These are phyloP conservation scores for Populus davidiana DNA, from an alignment of 345 rosid genomes.

Conservation along the genomic window DNA sequence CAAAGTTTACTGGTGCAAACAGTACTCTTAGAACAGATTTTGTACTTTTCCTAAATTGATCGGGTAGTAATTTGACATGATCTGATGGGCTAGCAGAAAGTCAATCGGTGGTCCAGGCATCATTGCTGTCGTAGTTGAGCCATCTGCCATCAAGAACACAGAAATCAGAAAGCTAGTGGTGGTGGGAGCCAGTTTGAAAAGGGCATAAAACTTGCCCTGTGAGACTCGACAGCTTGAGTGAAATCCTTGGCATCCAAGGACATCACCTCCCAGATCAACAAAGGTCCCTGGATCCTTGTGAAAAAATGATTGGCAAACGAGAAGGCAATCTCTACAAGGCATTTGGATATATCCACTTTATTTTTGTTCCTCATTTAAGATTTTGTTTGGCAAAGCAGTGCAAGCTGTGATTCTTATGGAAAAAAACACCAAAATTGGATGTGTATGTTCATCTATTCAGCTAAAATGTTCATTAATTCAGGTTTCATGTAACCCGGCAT, in stretches of 20 bases:
- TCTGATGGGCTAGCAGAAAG: constrained; percentile 15
- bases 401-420: too few relatives aligned
- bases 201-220: constrained; percentile 43
- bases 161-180: neutral
- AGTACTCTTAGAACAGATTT: too few relatives aligned
- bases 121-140: constrained; percentile 19
- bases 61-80: too few relatives aligned
- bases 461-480: too few relatives aligned
- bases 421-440: too few relatives aligned
- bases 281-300: constrained; percentile 62
- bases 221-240: constrained; percentile 79
- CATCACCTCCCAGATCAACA: constrained; percentile 72
- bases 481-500: too few relatives aligned
- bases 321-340: constrained; percentile 48
- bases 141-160: constrained; percentile 11
- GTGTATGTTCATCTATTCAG: too few relatives aligned
- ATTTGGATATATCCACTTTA: too few relatives aligned
- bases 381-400: too few relatives aligned
- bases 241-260: constrained; percentile 74
- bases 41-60: too few relatives aligned
- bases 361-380: too few relatives aligned
- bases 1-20: too few relatives aligned
- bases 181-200: neutral
- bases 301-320: constrained; percentile 80
- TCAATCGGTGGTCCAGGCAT: constrained; percentile 28